These are phyloP conservation scores for Sclerospora graminicola DNA, from an alignment of 352 stramenopile genomes.

Conservation along the genomic window DNA sequence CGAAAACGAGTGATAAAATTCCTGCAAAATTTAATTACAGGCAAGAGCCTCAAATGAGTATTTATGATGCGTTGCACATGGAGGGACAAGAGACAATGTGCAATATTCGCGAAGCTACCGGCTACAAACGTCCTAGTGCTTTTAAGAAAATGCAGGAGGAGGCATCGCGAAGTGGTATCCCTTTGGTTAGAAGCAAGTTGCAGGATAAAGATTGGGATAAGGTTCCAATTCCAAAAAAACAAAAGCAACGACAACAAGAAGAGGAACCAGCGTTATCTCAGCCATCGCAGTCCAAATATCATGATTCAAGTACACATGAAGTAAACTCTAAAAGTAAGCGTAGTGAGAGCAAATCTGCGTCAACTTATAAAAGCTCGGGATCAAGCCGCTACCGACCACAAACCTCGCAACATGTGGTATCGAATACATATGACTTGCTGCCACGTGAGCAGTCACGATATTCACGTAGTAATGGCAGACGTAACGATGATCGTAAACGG, in stretches of 20 bases:
- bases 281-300: not conserved
- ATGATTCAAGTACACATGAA: not conserved
- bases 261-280: conserved; percentile 2
- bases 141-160: conserved; percentile 50
- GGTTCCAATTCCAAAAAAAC: conserved; percentile 40
- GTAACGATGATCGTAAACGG: conserved; percentile 11
- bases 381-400: conserved; percentile 30
- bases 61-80: conserved; percentile 50
- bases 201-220: conserved; percentile 38
- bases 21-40: conserved; percentile 13
- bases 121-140: conserved; percentile 39
- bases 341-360: conserved; percentile 11
- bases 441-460: conserved; percentile 4
- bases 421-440: conserved; percentile 12
- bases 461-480: conserved; percentile 9
- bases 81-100: conserved; percentile 24
- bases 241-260: conserved; percentile 7
- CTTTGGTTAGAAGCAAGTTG: conserved; percentile 26
- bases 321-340: not conserved
- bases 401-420: conserved; percentile 2
- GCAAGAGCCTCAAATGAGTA: conserved; percentile 40
- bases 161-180: conserved; percentile 21
- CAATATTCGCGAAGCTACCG: conserved; percentile 19
- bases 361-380: conserved; percentile 10
- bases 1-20: conserved; percentile 8